Evolutionary conservation across 306 rosid genomes (phyloP).

Genomic region (Arachis stenosperma): DNA sequence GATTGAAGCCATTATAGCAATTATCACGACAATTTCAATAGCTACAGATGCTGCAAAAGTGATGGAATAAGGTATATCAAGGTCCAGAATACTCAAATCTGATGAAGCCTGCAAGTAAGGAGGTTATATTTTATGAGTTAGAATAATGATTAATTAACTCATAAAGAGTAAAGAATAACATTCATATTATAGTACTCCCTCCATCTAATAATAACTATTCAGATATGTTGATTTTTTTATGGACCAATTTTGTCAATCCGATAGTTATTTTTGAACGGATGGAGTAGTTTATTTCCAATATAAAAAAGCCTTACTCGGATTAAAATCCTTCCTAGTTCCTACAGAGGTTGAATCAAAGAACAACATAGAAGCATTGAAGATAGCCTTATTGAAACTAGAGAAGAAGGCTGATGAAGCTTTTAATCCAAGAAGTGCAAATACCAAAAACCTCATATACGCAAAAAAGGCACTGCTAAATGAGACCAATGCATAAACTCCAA

Average conservation of each 20-base stretch:
- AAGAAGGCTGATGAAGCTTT: slow-evolving; percentile 70
- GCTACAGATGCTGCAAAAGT: slow-evolving; percentile 13
- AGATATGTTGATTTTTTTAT: too few relatives aligned
- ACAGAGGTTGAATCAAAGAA: slow-evolving; percentile 78
- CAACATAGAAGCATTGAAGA: slow-evolving; percentile 74
- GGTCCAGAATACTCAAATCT: slow-evolving; percentile 66
- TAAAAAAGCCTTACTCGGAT: slow-evolving; percentile 54
- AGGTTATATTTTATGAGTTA: too few relatives aligned
- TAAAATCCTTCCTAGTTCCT: slow-evolving; percentile 69
- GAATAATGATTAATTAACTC: too few relatives aligned
- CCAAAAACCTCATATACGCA: slow-evolving; percentile 44
- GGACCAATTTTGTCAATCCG: too few relatives aligned
- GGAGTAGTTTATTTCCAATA: too few relatives aligned
- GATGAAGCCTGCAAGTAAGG: slow-evolving; percentile 58
- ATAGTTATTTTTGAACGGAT: too few relatives aligned
- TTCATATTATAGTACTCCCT: too few relatives aligned
- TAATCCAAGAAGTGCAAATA: slow-evolving; percentile 55
- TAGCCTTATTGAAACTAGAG: slow-evolving; percentile 55
- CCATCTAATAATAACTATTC: too few relatives aligned
- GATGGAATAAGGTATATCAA: slow-evolving; percentile 57
- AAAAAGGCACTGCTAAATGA: slow-evolving; percentile 53
- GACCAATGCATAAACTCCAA: slow-evolving; percentile 54
- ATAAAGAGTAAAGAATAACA: too few relatives aligned
- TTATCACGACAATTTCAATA: slow-evolving; percentile 36
- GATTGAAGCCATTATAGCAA: slow-evolving; percentile 56